Conservation (phyloP, 176 grass and related monocot species). For the Tillandsia leiboldiana region DNA sequence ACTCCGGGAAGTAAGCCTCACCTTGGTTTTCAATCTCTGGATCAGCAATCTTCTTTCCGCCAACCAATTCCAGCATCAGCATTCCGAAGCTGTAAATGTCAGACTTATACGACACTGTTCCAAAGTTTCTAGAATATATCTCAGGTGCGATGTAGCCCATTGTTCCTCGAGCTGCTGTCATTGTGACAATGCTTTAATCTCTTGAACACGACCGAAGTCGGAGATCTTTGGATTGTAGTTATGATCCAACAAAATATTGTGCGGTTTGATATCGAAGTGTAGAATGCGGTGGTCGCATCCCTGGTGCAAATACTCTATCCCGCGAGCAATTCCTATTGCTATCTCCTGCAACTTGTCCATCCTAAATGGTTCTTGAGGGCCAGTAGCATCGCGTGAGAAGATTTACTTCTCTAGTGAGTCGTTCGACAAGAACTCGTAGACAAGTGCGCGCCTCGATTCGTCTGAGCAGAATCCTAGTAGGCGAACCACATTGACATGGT, state of each 20-base stretch:
- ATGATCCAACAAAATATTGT: slow-evolving; percentile 48
- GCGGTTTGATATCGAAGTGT: slow-evolving; percentile 65
- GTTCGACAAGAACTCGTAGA: slow-evolving; percentile 29
- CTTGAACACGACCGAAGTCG: slow-evolving; percentile 51
- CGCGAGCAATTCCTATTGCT: slow-evolving; percentile 30
- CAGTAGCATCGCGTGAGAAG: not conserved
- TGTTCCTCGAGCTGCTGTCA: slow-evolving; percentile 34
- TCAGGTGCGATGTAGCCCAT: slow-evolving; percentile 15
- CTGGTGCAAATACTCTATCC: slow-evolving; percentile 60
- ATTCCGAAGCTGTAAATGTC: slow-evolving; percentile 42
- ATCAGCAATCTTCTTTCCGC: slow-evolving; percentile 38
- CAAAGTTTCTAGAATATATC: slow-evolving; percentile 30
- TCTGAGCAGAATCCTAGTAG: too few relatives aligned
- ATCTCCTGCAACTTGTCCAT: slow-evolving; percentile 26
- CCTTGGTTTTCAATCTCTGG: slow-evolving; percentile 22
- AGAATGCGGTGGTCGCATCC: slow-evolving; percentile 55
- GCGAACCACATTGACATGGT: too few relatives aligned
- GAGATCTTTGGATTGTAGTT: slow-evolving; percentile 45
- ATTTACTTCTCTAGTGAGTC: slow-evolving; percentile 44
- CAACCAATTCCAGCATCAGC: slow-evolving; percentile 48
- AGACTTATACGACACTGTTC: slow-evolving; percentile 27
- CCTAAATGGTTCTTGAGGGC: not conserved
- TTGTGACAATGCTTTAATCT: slow-evolving; percentile 41
- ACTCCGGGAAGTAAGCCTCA: slow-evolving; percentile 30
- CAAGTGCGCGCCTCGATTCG: too few relatives aligned